Evolutionary conservation across 306 rosid species (phyloP), one percentile per base, ranked within the genome.

Genomic region (Potentilla sterilis): DNA sequence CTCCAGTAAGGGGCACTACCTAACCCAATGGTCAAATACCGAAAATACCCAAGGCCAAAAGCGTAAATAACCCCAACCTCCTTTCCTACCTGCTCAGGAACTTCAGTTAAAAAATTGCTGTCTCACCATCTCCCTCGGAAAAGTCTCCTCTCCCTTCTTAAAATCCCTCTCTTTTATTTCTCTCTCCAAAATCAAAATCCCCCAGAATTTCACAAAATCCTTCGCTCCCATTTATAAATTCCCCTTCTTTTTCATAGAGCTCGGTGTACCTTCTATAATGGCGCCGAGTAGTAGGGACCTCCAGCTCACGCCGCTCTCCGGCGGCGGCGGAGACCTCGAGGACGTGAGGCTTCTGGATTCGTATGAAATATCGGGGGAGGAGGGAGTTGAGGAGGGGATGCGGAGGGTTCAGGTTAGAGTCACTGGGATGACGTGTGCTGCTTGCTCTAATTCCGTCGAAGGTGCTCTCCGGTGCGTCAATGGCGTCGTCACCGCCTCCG

Each of bases 391-490:
- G 35, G 84, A 78, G 22, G 85, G 83, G 38, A 78, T 72, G 81
- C 83, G 75, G 86, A 84, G 85, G 82, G 74, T 92, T 83, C 97
- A 90, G 81, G 90, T 95, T 48, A 70, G 90, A 13, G 86, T 95
- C 64, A 42, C 92, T 16, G 99, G 99, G 9, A 95, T 95, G 99
- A 95, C 99, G 62, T 95, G 99, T 63, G 86, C 97, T 48, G 99
- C 99, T 16, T 95, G 99, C 85, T 95, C 99, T 34, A 92, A 85
- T 80, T 92, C 99, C 24, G 93, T 95, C 0, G 97, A 95, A 78
- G 81, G 87, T 32, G 99, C 99, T 89, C 85, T 95, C 0, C 78
- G 32, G 43, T 67, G 83, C 71, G 72, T 95, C 61, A 77, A 82
- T 67, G 99, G 99, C 64, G 93, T 95, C 22, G 19, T 84, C 51